A percentile compares a stretch with the other conserved stretches of the same genome.
phyloP scores from a whole-genome alignment of 306 rosid species.

The Begonia peltatifolia region DNA sequence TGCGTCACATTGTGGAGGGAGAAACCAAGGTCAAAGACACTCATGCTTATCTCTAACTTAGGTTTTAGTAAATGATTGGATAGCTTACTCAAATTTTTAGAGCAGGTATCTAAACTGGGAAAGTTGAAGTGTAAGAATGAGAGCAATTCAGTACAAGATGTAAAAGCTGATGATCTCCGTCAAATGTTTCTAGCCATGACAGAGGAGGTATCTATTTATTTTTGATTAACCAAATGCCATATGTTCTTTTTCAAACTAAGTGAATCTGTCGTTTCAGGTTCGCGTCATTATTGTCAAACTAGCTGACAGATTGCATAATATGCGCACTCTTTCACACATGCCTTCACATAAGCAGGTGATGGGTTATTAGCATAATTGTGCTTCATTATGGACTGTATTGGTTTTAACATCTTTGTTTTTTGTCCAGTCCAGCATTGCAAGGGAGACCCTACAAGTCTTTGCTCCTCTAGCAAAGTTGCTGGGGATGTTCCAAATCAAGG shows the following conservation, averaged over 20 bases:
- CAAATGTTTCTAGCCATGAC: slow-evolving; percentile 99
- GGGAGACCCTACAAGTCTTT: slow-evolving; percentile 94
- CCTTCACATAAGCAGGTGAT: slow-evolving; percentile 95
- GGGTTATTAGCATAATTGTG: slow-evolving; percentile 15
- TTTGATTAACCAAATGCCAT: slow-evolving; percentile 11
- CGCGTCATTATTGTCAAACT: slow-evolving; percentile 95
- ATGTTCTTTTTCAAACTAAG: slow-evolving; percentile 14
- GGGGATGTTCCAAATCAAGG: slow-evolving; percentile 99
- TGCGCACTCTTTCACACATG: slow-evolving; percentile 97
- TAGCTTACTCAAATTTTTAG: slow-evolving; percentile 16
- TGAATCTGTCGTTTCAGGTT: slow-evolving; percentile 41
- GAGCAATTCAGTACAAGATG: slow-evolving; percentile 74
- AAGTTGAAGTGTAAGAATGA: slow-evolving; percentile 81
- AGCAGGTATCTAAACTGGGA: slow-evolving; percentile 88
- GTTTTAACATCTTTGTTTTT: slow-evolving; percentile 13
- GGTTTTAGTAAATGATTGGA: too few relatives aligned
- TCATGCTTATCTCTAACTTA: too few relatives aligned
- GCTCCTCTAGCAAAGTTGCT: slow-evolving; percentile 99
- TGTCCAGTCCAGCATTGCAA: slow-evolving; percentile 80
- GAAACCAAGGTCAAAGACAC: slow-evolving; percentile 69
- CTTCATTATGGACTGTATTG: slow-evolving; percentile 8
- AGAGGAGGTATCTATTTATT: slow-evolving; percentile 51
- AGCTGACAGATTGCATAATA: slow-evolving; percentile 91
- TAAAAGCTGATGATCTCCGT: slow-evolving; percentile 90
- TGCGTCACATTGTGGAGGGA: slow-evolving; percentile 95